A percentile compares a stretch with the other conserved stretches of the same genome.
phyloP scores from a whole-genome alignment of 2,329 filamentous ascomycete species.

The Botrytis pseudocinerea region DNA sequence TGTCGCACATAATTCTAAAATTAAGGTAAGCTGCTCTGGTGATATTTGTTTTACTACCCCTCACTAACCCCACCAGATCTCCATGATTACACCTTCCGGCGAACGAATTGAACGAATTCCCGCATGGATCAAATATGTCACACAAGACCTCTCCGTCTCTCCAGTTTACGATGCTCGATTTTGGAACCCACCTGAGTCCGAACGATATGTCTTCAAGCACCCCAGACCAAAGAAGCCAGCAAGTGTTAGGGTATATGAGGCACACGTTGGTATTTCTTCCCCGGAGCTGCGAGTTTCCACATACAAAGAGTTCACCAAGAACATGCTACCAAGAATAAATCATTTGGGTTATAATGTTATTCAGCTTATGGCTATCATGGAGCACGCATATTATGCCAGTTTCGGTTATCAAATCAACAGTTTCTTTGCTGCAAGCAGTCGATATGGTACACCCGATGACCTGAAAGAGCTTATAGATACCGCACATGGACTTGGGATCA shows the following conservation, averaged over 20 bases:
- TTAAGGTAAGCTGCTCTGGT: conserved; percentile 66
- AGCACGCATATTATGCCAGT: conserved; percentile 98
- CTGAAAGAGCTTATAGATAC: conserved; percentile 96
- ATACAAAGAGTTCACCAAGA: conserved; percentile 95
- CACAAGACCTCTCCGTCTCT: conserved; percentile 85
- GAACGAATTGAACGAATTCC: conserved; percentile 85
- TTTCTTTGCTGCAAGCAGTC: conserved; percentile 96
- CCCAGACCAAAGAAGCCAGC: conserved; percentile 76
- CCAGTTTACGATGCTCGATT: conserved; percentile 93
- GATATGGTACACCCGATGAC: conserved; percentile 91
- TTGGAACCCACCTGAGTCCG: conserved; percentile 83
- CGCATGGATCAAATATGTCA: conserved; percentile 96
- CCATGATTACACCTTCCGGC: conserved; percentile 75
- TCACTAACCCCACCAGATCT: conserved; percentile 59
- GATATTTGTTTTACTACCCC: neutral
- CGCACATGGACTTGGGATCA: conserved; percentile 86
- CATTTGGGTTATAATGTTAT: conserved; percentile 94
- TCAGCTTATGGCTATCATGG: conserved; percentile 98
- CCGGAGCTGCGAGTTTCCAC: conserved; percentile 85
- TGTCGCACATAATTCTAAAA: conserved; percentile 90
- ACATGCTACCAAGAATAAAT: conserved; percentile 89
- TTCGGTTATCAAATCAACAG: conserved; percentile 99
- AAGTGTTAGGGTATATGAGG: conserved; percentile 93
- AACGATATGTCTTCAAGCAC: conserved; percentile 85
- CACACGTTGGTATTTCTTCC: conserved; percentile 96